Conservation (phyloP, 805 yeast genomes). For the Kuraishia borneana region DNA sequence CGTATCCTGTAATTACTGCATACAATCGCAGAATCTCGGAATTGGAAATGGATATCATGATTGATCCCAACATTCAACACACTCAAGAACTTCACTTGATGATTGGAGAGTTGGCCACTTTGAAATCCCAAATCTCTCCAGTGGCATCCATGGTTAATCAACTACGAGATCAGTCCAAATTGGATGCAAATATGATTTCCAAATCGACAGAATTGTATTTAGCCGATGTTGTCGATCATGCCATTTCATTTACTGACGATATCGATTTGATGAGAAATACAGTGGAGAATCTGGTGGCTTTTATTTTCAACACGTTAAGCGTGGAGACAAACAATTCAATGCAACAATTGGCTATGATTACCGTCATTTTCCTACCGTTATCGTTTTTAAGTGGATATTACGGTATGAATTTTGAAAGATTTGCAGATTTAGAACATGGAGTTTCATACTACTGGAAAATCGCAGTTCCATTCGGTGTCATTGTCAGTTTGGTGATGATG, state of each 20-base stretch:
- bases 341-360: constrained; percentile 39
- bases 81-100: constrained; percentile 43
- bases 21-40: constrained; percentile 35
- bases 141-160: constrained; percentile 34
- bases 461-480: constrained; percentile 29
- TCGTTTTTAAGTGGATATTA: constrained; percentile 53
- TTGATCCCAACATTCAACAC: constrained; percentile 36
- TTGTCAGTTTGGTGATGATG: constrained; percentile 22
- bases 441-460: constrained; percentile 37
- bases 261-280: constrained; percentile 42
- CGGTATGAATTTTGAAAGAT: constrained; percentile 40
- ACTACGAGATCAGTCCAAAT: constrained; percentile 25
- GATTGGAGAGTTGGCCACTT: constrained; percentile 37
- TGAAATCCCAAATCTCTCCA: constrained; percentile 36
- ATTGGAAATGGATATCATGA: constrained; percentile 38
- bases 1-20: constrained; percentile 41
- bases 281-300: constrained; percentile 36
- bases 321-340: constrained; percentile 45
- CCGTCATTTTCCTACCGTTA: constrained; percentile 48
- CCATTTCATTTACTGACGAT: constrained; percentile 38
- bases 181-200: constrained; percentile 18
- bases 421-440: constrained; percentile 24
- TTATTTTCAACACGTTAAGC: constrained; percentile 47
- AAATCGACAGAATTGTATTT: constrained; percentile 35
- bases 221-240: constrained; percentile 47